Conservation (phyloP, 352 stramenopile species). For the Phytophthora macrochlamydospora region DNA sequence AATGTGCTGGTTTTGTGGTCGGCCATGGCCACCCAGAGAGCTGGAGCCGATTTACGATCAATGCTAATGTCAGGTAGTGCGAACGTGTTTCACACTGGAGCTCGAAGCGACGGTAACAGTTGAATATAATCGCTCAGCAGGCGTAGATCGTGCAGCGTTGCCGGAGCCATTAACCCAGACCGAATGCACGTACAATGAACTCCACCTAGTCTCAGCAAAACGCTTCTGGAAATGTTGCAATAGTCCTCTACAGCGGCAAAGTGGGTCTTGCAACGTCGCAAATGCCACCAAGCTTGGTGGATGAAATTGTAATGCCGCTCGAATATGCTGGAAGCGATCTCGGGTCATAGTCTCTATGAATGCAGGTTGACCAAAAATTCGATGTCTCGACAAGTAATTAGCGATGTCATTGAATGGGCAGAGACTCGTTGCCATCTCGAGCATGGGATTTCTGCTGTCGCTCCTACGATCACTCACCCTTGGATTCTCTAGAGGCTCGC, state of each 20-base stretch:
- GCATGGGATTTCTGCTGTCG: slow-evolving; percentile 6
- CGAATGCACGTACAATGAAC: slow-evolving; percentile 12
- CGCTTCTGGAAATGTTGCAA: slow-evolving; percentile 20
- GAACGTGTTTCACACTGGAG: slow-evolving; percentile 6
- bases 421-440: slow-evolving; percentile 16
- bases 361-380: slow-evolving; percentile 6
- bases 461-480: not conserved
- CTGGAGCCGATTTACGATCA: slow-evolving; percentile 5
- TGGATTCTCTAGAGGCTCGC: too few species aligned
- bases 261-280: not conserved
- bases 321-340: slow-evolving; percentile 13
- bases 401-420: slow-evolving; percentile 8
- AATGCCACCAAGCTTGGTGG: slow-evolving; percentile 2
- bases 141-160: not conserved
- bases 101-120: slow-evolving; percentile 11
- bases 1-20: not conserved
- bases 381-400: slow-evolving; percentile 1
- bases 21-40: slow-evolving; percentile 15
- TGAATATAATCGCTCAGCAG: slow-evolving; percentile 10
- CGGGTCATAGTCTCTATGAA: slow-evolving; percentile 14
- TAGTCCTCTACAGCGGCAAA: slow-evolving; percentile 8
- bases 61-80: slow-evolving; percentile 9
- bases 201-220: slow-evolving; percentile 10
- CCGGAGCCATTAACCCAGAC: slow-evolving; percentile 15
- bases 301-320: slow-evolving; percentile 11